Evolutionary conservation across 306 rosid genomes (phyloP).

Genomic region (Alnus glutinosa): DNA sequence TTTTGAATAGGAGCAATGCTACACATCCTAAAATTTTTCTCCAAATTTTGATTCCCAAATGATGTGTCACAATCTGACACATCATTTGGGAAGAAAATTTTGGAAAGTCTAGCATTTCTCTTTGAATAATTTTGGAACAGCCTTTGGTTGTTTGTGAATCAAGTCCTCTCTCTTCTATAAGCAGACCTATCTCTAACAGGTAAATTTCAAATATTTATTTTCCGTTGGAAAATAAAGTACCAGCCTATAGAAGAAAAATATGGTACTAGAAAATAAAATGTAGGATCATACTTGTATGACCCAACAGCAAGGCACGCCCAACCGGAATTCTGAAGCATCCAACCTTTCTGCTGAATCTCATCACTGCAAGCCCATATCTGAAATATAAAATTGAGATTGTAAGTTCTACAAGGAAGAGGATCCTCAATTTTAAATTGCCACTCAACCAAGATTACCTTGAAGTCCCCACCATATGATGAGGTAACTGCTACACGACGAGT

Average conservation of each 20-base stretch:
- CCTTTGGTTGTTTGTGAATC: neutral
- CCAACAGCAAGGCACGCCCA: slow-evolving; percentile 98
- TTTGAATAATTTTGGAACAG: neutral
- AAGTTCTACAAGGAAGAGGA: slow-evolving; percentile 3
- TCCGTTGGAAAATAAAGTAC: neutral
- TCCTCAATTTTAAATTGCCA: slow-evolving; percentile 5
- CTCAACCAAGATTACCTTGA: slow-evolving; percentile 60
- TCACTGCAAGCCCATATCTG: slow-evolving; percentile 84
- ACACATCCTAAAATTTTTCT: too few relatives aligned
- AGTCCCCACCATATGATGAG: slow-evolving; percentile 89
- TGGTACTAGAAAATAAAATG: slow-evolving; percentile 14
- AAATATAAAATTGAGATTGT: slow-evolving; percentile 33
- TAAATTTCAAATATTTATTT: neutral
- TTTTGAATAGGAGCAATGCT: neutral
- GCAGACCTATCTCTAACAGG: neutral
- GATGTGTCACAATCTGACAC: too few relatives aligned
- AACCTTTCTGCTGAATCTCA: slow-evolving; percentile 48
- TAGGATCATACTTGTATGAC: slow-evolving; percentile 74
- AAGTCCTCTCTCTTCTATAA: neutral
- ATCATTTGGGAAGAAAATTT: too few relatives aligned
- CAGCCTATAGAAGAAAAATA: slow-evolving; percentile 13
- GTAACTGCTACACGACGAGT: slow-evolving; percentile 71
- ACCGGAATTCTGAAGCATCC: slow-evolving; percentile 50
- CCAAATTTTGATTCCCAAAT: too few relatives aligned
- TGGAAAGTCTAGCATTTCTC: too few relatives aligned